Base-by-base conservation (phyloP, 2,329 filamentous ascomycete species). In the Sphaerostilbella broomeana region DNA sequence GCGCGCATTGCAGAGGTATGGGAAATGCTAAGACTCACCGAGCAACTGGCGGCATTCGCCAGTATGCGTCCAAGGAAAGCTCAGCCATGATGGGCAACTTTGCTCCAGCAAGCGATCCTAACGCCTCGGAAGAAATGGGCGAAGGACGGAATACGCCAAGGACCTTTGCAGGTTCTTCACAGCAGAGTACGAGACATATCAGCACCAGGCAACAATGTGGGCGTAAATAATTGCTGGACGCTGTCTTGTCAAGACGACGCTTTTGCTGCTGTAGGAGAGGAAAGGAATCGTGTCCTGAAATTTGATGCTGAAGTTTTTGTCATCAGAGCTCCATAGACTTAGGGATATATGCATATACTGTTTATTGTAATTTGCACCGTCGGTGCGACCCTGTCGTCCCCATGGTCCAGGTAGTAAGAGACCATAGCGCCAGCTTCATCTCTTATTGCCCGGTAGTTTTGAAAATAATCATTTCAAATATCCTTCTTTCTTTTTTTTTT, bases 21-120 rank as follows among this genome's bases (percentile, higher is more conserved):
- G 22, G 22, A 25, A 25, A 28, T 5, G 13, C 18, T 11, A 13
- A 16, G 21, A n/a, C 63, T 54, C 58, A 69, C 66, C 66, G 63
- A 45, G 66, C 54, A 45, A 69, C 53, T 34, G 61, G 55, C 25
- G 66, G 65, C 49, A 62, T 47, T 45, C 56, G 59, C 63, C 61
- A 63, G 52, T 62, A 69, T 44, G 51, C 54, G 28, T 58, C 57
- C 37, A 58, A 24, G 5, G 49, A 47, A 25, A 47, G 44, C n/a
- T 60, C 55, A 26, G 57, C 47, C 58, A 61, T 62, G 20, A 42
- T 57, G 49, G 47, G 49, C 53, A 56, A 54, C 51, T 56, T 56
- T 55, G 54, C 54, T 56, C 54, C 49, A 52, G 30, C 19, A n/a
- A 27, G 16, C 33, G 13, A 13, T 32, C 26, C 13, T 5, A 18